phyloP scores from a whole-genome alignment of 2,329 filamentous ascomycete species.

The Alternaria metachromatica region DNA sequence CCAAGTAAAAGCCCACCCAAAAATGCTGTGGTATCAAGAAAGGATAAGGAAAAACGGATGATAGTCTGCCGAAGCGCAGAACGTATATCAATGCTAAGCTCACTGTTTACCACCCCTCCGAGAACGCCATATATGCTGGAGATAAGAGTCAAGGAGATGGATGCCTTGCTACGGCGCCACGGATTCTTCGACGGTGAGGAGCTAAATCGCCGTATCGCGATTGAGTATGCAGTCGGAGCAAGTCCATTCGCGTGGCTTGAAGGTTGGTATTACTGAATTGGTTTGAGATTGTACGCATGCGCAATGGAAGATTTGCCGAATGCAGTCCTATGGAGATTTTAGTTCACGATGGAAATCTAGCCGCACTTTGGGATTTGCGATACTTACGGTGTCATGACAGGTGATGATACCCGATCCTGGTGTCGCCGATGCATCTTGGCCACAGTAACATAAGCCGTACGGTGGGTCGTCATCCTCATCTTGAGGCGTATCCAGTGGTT shows the following conservation, averaged over 20 bases:
- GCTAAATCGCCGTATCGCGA: neutral
- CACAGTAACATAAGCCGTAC: constrained; percentile 27
- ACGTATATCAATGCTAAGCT: neutral
- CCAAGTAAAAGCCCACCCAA: neutral
- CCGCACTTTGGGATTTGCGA: no score
- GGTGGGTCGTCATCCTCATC: constrained; percentile 8
- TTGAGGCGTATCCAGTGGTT: neutral
- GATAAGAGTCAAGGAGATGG: neutral
- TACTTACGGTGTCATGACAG: constrained; percentile 24
- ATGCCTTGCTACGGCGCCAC: neutral
- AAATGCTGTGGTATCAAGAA: constrained; percentile 1
- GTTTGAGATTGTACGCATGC: constrained; percentile 21
- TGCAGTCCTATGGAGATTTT: constrained; percentile 20
- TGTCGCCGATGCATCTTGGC: constrained; percentile 21
- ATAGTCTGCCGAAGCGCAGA: neutral
- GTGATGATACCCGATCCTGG: constrained; percentile 10
- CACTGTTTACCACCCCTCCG: neutral
- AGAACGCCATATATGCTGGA: neutral
- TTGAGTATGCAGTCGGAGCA: constrained; percentile 14
- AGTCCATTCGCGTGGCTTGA: constrained; percentile 7
- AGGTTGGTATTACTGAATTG: neutral
- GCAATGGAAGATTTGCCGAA: constrained; percentile 29
- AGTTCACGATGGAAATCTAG: neutral
- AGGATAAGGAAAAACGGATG: neutral
- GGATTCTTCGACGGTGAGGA: neutral